Evolutionary conservation across 2,329 filamentous ascomycete genomes (phyloP), one percentile per base, ranked within the genome.

Genomic region (Pseudogymnoascus sp.): DNA sequence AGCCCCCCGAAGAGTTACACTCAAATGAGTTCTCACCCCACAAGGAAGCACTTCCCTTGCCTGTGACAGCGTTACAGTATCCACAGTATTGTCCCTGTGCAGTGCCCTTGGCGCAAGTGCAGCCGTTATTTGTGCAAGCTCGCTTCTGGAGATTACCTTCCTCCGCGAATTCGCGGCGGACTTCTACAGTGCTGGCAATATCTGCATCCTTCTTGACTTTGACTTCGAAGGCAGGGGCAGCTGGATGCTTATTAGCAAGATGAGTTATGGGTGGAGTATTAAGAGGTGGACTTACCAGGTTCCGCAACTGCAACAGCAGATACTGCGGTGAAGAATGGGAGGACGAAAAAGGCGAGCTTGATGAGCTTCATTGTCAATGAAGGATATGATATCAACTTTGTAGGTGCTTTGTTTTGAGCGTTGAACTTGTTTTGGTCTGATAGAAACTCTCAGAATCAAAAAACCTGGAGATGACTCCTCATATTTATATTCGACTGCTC

Each of bases 11-110:
- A 26, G 45, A 29, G 23, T 51, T 51, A 51, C 45, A 51, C 21
- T 51, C 45, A 51, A 51, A 51, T 7, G 45, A 51, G 45, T 51
- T 51, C 45, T 26, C 45, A n/a, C 45, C 45, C 45, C 45, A 51
- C 42, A 51, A 29, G 21, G 45, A 14, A 8, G 45, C 45, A 7
- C 23, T 51, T 5, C 45, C 45, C 23, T 51, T 51, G 7, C 5
- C 6, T 3, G 45, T 51, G 12, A 51, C 45, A 5, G 21, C 21
- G 6, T n/a, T 26, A 16, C 45, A 51, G 14, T 51, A 51, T 14
- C 45, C 45, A 7, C 45, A 51, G 14, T 51, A 51, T 23, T 51
- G 45, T 29, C 45, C 45, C 45, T 51, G 45, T 29, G 18, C 10
- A 12, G 21, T 16, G 23, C 45, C 45, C 6, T 7, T n/a, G 21